Base-by-base conservation (phyloP, 2,329 filamentous ascomycete species). In the Arthrobotrys musiformis region DNA sequence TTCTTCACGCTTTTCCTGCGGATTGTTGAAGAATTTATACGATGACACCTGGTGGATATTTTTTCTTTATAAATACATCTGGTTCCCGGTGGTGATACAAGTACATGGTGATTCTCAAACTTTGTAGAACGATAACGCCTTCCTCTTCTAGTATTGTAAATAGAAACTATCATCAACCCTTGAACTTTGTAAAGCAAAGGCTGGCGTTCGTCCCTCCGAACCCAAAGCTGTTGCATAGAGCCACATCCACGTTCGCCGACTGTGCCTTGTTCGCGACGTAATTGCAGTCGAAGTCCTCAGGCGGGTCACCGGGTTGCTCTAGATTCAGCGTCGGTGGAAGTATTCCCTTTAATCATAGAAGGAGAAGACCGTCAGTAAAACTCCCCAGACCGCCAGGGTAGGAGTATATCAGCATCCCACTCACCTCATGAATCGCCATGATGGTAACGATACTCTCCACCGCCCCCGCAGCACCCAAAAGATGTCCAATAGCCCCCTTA, bases 201-300 rank as follows among this genome's bases (percentile, higher is more conserved):
- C 90, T 93, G 46, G 94, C 94, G 85, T 99, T 99, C 0, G 94
- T 98, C 15, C 95, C 95, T 9, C 95, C 95, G 85, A 99, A 99
- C 0, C 95, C 95, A 84, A 99, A 99, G 82, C 94, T 98, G 82
- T 99, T 99, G 2, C 93, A 95, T 72, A 99, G 81, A 4, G 92
- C 92, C 22, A 94, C 90, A 70, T 89, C 85, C 9, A 98, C 89
- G 1, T 86, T 82, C 79, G 89, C 90, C 63, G 91, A 83, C 83
- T 97, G 94, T 0, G 93, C 87, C 52, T 86, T 82, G 2, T 89
- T 86, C 0, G 93, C 89, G 2, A 97, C 90, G 83, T 97, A 94
- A 82, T 98, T 97, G 85, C 94, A 97, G 79, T 90, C 85, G 66
- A 92, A 91, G 2, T 89, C 87, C 70, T 86, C 87, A 1, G 89